A percentile compares a stretch with the other conserved stretches of the same genome.
phyloP scores from a whole-genome alignment of 495 filamentous ascomycete genomes.

The Hypoxylon rickii region DNA sequence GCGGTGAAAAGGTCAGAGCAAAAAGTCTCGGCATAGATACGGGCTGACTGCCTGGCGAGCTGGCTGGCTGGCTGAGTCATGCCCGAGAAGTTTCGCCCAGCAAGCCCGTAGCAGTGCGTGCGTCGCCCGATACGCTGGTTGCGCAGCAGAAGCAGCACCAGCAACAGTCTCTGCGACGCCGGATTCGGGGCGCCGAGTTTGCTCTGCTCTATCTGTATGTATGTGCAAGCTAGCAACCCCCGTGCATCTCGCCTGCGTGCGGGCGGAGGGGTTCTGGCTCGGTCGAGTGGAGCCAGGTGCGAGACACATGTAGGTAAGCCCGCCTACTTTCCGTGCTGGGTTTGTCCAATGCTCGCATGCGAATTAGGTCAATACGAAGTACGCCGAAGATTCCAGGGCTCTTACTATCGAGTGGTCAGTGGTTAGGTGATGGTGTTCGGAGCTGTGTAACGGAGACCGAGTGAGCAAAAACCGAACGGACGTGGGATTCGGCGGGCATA shows the following conservation, averaged over 20 bases:
- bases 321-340: too few species aligned
- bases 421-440: not conserved
- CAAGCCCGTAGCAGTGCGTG: not conserved
- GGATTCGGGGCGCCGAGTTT: too few species aligned
- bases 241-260: too few species aligned
- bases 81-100: not conserved
- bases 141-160: conserved; percentile 1
- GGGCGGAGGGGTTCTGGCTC: too few species aligned
- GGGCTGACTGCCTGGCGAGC: not conserved
- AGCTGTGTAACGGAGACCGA: conserved; percentile 22
- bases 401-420: not conserved
- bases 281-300: too few species aligned
- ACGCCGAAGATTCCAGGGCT: not conserved
- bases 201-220: too few species aligned
- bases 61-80: conserved; percentile 22
- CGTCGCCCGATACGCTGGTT: not conserved
- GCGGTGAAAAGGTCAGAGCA: too few species aligned
- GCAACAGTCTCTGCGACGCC: too few species aligned
- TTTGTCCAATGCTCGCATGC: too few species aligned
- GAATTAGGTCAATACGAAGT: not conserved
- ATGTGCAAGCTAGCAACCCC: too few species aligned
- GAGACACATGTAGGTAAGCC: too few species aligned
- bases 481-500: conserved; percentile 19
- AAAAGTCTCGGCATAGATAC: conserved; percentile 3
- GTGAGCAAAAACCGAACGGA: conserved; percentile 9